Evolutionary conservation across 2,329 filamentous ascomycete genomes (phyloP).

Genomic region (Colletotrichum sp.): DNA sequence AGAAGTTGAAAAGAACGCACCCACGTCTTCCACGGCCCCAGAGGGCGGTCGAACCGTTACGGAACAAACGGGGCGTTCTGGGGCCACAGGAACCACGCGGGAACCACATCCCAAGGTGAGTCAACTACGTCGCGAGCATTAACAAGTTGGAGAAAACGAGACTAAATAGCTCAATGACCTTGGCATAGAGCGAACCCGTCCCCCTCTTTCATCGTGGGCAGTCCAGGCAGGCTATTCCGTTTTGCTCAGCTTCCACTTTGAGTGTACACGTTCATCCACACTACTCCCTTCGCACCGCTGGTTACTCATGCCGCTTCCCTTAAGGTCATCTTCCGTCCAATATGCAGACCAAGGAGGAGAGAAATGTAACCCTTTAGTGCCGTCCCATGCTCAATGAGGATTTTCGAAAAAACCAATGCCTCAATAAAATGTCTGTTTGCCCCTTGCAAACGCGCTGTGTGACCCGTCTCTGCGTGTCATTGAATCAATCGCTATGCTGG

Average conservation of each 20-base stretch:
- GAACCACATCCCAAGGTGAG: not conserved
- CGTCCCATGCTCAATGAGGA: not conserved
- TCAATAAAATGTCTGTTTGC: not conserved
- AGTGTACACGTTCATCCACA: not conserved
- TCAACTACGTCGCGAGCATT: not conserved
- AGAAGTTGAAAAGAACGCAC: not conserved
- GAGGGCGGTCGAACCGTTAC: not conserved
- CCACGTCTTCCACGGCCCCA: not conserved
- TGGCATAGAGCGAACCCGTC: not conserved
- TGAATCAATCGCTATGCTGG: slow-evolving; percentile 17
- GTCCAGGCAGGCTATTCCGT: not conserved
- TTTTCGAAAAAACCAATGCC: not conserved
- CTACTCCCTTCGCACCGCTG: not conserved
- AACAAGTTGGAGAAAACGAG: not conserved
- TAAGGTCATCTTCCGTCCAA: not conserved
- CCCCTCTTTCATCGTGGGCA: not conserved
- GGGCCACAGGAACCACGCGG: not conserved
- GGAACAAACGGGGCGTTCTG: not conserved
- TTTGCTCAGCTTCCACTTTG: not conserved
- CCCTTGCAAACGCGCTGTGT: not conserved
- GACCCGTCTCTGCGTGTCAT: not conserved
- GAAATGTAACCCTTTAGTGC: not conserved
- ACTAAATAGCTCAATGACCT: not conserved
- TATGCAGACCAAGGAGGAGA: not conserved
- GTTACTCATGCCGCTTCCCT: not conserved